A percentile compares a stretch with the other conserved stretches of the same genome.
phyloP scores from a whole-genome alignment of 179 eudicot species.

The Beta corolliflora region DNA sequence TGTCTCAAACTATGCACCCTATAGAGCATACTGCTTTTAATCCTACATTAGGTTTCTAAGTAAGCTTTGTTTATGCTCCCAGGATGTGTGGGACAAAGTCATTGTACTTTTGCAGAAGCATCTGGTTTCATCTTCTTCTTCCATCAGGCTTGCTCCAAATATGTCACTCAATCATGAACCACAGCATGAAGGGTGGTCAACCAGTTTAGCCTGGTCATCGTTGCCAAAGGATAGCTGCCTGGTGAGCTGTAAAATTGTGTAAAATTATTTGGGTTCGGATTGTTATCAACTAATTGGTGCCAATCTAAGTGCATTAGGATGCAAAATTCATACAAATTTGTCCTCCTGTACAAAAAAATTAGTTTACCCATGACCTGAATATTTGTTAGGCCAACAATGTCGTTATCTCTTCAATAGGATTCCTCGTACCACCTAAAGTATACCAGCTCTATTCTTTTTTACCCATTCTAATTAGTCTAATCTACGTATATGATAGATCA shows the following conservation, averaged over 20 bases:
- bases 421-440: no score
- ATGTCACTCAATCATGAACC: conserved; percentile 1
- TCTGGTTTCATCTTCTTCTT: neutral
- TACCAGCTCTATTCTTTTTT: no score
- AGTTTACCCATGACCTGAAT: no score
- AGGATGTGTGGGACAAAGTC: neutral
- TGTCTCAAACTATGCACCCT: neutral
- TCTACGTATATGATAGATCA: no score
- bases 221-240: neutral
- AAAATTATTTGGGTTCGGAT: no score
- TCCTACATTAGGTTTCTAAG: neutral
- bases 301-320: neutral
- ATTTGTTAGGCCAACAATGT: no score
- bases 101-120: neutral
- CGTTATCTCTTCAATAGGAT: no score
- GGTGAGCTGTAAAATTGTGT: neutral
- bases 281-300: no score
- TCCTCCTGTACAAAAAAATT: no score
- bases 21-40: neutral
- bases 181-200: neutral
- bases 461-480: no score
- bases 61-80: neutral
- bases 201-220: neutral
- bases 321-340: no score
- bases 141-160: neutral